Base-by-base conservation (phyloP, 306 rosid genomes). In the Chamaecrista fasciculata region DNA sequence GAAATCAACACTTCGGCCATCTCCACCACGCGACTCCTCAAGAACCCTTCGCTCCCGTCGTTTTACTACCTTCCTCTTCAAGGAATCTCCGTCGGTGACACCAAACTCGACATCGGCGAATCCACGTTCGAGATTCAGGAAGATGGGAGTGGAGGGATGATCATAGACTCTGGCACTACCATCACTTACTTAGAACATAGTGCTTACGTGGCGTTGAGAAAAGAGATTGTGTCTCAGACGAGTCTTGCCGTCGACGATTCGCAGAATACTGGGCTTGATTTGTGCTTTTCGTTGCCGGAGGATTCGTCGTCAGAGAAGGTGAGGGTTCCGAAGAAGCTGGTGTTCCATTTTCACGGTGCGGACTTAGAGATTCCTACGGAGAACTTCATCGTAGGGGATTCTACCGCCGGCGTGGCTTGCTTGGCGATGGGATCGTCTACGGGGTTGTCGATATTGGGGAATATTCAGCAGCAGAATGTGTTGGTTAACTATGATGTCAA, bases 151-250 rank as follows among this genome's bases (percentile, higher is more conserved):
- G 98, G 98, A 0, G 98, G 98, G 3, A 16, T 88, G 16, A 90
- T 90, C 69, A 88, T 93, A 33, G 98, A 93, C 50, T 93, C 96
- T 0, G 98, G 98, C 31, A 93, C 98, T 11, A 93, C 98, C 0
- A 81, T 93, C 3, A 82, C 94, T 0, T 90, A 90, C 24, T 20
- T 93, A 0, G 87, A 79, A 44, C 58, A 78, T 1, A 76, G 8
- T 9, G 98, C 80, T 37, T 93, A 76, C 42, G 70, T 19, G 24
- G 60, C 36, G 56, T 66, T 93, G 1, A 74, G 61, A 25, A 62
- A 82, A 4, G 98, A 88, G 78, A 88, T 93, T 49, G 47, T 51
- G 11, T 63, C 90, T 5, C 94, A 90, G 44, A 85, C 77, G 0
- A 47, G 78, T 0, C 88, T 93, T 70, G 64, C 79, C 0, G 48